Percentiles rank a stretch among this genome's conserved stretches.
Conservation (phyloP, 345 rosid genomes). For the thale cress (Arabidopsis thaliana) region TAIR10.1 NC_003075.7:14556501-14557000, state of each 20-base stretch:
- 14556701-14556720: constrained; percentile 21
- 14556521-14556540: too few species aligned
- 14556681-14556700: constrained; percentile 18
- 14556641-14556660: not conserved
- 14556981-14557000: constrained; percentile 38
- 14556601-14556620: not conserved
- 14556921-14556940: constrained; percentile 31
- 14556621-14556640: not conserved
- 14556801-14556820: constrained; percentile 35
- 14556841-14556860: constrained; percentile 36
- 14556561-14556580: too few species aligned
- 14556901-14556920: constrained; percentile 27
- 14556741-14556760: constrained; percentile 33
- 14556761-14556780: not conserved
- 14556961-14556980: constrained; percentile 40
- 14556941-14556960: constrained; percentile 37
- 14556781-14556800: constrained; percentile 14
- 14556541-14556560: not conserved
- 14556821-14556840: constrained; percentile 29
- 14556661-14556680: not conserved
- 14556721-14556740: constrained; percentile 9
- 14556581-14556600: too few species aligned
- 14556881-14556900: constrained; percentile 16
- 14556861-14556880: constrained; percentile 14
- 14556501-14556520: not conserved